Evolutionary conservation across 2,329 filamentous ascomycete genomes (phyloP).

Genomic region (Dactylellina parvicollis): DNA sequence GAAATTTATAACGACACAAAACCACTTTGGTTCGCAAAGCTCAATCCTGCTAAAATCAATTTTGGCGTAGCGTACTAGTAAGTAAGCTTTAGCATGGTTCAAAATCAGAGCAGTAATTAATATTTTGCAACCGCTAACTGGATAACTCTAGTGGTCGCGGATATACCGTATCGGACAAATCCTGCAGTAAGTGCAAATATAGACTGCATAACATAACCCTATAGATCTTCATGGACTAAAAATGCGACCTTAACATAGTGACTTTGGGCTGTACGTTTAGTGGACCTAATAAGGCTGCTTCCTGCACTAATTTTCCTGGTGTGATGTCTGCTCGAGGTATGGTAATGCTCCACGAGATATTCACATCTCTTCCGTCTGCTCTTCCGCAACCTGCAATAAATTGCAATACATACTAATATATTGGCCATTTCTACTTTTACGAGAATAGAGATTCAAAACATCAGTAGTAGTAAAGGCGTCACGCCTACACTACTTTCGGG

Average conservation of each 20-base stretch:
- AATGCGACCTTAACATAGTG: not conserved
- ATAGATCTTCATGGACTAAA: not conserved
- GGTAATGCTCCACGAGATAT: not conserved
- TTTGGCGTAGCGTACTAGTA: constrained; percentile 65
- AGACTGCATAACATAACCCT: not conserved
- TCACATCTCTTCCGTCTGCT: too few species aligned
- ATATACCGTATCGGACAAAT: constrained; percentile 14
- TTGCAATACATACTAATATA: constrained; percentile 58
- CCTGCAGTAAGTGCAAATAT: constrained; percentile 11
- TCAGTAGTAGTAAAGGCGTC: constrained; percentile 50
- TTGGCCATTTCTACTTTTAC: constrained; percentile 61
- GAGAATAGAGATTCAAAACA: constrained; percentile 56
- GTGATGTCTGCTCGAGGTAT: constrained; percentile 57
- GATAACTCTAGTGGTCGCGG: constrained; percentile 12
- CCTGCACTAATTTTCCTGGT: constrained; percentile 57
- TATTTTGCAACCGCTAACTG: not conserved
- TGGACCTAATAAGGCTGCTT: constrained; percentile 60
- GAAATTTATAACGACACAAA: constrained; percentile 62
- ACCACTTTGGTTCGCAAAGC: constrained; percentile 63
- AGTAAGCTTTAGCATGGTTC: too few species aligned
- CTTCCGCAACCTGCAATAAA: too few species aligned
- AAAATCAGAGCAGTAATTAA: not conserved
- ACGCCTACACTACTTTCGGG: constrained; percentile 54
- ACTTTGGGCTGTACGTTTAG: constrained; percentile 20
- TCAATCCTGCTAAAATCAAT: constrained; percentile 63